These are phyloP conservation scores for Penicillium sp. DNA, from an alignment of 2,329 filamentous ascomycete species.

Conservation along the genomic window DNA sequence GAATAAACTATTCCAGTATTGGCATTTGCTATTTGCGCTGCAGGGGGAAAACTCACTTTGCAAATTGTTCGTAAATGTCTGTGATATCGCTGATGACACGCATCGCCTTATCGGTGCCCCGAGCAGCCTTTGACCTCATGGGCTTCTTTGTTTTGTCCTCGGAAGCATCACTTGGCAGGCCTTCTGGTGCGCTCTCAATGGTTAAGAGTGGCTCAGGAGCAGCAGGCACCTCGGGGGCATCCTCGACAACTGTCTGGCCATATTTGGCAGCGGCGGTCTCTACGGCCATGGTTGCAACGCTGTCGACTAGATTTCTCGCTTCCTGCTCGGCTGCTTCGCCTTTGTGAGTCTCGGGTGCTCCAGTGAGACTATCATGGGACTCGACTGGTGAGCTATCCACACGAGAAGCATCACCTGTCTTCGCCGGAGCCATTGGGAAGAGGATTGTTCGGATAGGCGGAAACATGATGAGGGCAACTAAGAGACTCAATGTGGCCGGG, in stretches of 20 bases:
- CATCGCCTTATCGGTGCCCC: conserved; percentile 50
- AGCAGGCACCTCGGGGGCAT: conserved; percentile 39
- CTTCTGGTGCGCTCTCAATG: conserved; percentile 50
- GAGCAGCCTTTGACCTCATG: conserved; percentile 67
- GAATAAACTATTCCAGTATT: conserved; percentile 44
- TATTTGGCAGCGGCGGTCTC: conserved; percentile 73
- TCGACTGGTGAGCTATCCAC: conserved; percentile 53
- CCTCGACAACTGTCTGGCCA: conserved; percentile 57
- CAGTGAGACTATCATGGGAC: conserved; percentile 71
- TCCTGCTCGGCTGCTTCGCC: conserved; percentile 81
- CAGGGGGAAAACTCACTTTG: conserved; percentile 43
- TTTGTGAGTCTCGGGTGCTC: conserved; percentile 72
- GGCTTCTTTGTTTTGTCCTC: conserved; percentile 69
- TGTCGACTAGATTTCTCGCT: conserved; percentile 72
- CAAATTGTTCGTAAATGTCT: conserved; percentile 61
- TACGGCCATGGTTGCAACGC: conserved; percentile 65
- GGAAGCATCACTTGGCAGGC: conserved; percentile 48
- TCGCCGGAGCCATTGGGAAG: conserved; percentile 68
- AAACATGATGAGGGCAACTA: conserved; percentile 63
- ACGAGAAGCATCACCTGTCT: conserved; percentile 63
- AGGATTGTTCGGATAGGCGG: conserved; percentile 57
- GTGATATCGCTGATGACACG: conserved; percentile 56
- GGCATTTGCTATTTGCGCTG: background rate
- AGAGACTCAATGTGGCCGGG: conserved; percentile 53
- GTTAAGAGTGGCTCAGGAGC: conserved; percentile 46